Evolutionary conservation across 1,284 basidiomycete genomes (phyloP).

Genomic region (Heliocybe sulcata): DNA sequence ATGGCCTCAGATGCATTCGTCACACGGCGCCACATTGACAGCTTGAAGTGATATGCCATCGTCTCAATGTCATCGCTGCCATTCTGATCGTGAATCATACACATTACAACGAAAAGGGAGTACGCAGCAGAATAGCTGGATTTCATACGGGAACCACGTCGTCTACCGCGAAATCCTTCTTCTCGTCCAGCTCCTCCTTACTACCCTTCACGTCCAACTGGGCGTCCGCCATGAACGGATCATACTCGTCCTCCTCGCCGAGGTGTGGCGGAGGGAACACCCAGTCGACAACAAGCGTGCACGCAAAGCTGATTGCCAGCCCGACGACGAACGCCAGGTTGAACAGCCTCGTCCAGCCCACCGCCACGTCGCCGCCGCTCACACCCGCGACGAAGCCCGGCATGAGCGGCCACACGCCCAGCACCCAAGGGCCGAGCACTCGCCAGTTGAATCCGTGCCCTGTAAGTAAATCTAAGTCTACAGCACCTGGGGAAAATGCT

Average conservation of each 20-base stretch:
- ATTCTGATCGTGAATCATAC: no score
- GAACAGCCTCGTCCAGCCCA: constrained; percentile 13
- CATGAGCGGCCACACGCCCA: constrained; percentile 15
- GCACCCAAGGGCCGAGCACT: constrained; percentile 12
- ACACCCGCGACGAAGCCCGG: constrained; percentile 14
- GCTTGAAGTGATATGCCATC: no score
- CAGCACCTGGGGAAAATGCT: background rate
- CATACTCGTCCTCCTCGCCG: background rate
- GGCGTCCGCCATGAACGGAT: background rate
- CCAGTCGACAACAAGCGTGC: background rate
- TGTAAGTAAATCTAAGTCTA: background rate
- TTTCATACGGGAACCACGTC: background rate
- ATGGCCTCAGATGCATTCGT: no score
- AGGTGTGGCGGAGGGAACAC: background rate
- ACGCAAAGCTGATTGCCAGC: background rate
- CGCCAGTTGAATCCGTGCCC: constrained; percentile 16
- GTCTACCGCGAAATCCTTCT: background rate
- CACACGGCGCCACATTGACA: no score
- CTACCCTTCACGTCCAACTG: no score
- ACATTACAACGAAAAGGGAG: no score
- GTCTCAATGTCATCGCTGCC: no score
- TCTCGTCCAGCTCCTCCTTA: background rate
- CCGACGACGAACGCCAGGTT: constrained; percentile 15
- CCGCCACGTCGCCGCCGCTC: constrained; percentile 8
- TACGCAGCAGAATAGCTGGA: no score